These are phyloP conservation scores for Pelargonium nanum DNA, from an alignment of 345 rosid genomes.

Conservation along the genomic window DNA sequence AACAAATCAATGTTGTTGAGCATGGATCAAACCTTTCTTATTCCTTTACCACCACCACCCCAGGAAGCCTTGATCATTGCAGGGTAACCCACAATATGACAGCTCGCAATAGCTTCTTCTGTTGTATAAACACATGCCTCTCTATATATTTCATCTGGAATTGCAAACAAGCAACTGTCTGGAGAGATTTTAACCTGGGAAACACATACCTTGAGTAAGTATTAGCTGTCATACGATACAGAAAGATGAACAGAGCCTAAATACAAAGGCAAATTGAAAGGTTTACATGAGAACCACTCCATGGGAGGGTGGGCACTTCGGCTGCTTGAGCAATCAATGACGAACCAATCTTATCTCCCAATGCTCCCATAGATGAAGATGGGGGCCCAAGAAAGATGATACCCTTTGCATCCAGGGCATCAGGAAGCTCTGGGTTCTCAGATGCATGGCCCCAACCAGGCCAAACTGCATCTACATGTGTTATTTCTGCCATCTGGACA, in stretches of 20 bases:
- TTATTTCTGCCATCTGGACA: conserved; percentile 89
- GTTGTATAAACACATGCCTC: conserved; percentile 96
- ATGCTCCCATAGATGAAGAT: conserved; percentile 78
- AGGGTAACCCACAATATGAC: conserved; percentile 97
- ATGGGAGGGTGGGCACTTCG: conserved; percentile 96
- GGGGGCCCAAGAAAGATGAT: conserved; percentile 95
- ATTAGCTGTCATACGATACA: conserved; percentile 14
- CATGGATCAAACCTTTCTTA: conserved; percentile 71
- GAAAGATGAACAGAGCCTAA: neutral
- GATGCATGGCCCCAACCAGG: conserved; percentile 99
- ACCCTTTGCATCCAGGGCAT: conserved; percentile 75
- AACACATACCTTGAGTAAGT: conserved; percentile 6
- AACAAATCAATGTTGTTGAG: conserved; percentile 4
- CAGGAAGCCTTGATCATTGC: conserved; percentile 99
- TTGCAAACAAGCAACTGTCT: conserved; percentile 62
- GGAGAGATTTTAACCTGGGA: conserved; percentile 74
- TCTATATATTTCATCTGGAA: conserved; percentile 80
- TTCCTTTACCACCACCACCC: conserved; percentile 99
- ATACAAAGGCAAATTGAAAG: neutral
- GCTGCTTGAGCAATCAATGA: conserved; percentile 99
- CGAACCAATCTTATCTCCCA: conserved; percentile 98
- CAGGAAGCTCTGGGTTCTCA: conserved; percentile 95
- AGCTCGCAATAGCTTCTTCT: conserved; percentile 95
- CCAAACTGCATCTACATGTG: conserved; percentile 99
- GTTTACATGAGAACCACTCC: conserved; percentile 98